These are phyloP conservation scores for Hysterangium stoloniferum DNA, from an alignment of 768 basidiomycete genomes.

Conservation along the genomic window DNA sequence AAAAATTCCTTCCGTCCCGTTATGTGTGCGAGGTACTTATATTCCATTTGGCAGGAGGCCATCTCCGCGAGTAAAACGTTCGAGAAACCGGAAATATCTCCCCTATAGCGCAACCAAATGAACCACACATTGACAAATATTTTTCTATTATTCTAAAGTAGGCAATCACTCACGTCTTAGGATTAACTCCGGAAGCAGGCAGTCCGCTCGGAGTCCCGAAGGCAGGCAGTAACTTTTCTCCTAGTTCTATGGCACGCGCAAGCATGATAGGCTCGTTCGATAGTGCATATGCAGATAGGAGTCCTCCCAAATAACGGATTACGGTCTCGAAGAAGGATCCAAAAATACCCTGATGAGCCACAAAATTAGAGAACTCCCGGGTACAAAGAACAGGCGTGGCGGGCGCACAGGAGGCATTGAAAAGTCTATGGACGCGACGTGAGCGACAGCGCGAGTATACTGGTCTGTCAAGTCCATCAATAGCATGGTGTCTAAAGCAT, in stretches of 20 bases:
- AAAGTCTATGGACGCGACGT: slow-evolving; percentile 45
- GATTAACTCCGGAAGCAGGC: slow-evolving; percentile 64
- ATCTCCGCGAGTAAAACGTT: slow-evolving; percentile 50
- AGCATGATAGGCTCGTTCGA: slow-evolving; percentile 56
- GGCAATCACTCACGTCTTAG: slow-evolving; percentile 41
- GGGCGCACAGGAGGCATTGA: slow-evolving; percentile 26
- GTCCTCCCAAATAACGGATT: slow-evolving; percentile 85
- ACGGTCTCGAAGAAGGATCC: slow-evolving; percentile 76
- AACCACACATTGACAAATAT: slow-evolving; percentile 11
- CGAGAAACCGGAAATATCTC: slow-evolving; percentile 25
- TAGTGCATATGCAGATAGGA: slow-evolving; percentile 77
- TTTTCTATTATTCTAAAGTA: not conserved
- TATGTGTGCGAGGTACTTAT: slow-evolving; percentile 71
- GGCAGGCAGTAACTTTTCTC: slow-evolving; percentile 56
- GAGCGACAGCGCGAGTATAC: slow-evolving; percentile 53
- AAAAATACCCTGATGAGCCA: slow-evolving; percentile 17
- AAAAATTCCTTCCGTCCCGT: slow-evolving; percentile 63
- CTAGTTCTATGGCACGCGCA: slow-evolving; percentile 71
- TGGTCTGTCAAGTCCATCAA: slow-evolving; percentile 72
- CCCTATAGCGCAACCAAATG: slow-evolving; percentile 17
- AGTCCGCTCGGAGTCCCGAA: slow-evolving; percentile 68
- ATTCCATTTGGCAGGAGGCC: slow-evolving; percentile 76
- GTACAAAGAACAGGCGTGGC: not conserved
- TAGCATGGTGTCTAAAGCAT: slow-evolving; percentile 81
- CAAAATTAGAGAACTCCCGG: not conserved